Conservation (phyloP, 768 basidiomycete species). For the Amanita rubescens region DNA sequence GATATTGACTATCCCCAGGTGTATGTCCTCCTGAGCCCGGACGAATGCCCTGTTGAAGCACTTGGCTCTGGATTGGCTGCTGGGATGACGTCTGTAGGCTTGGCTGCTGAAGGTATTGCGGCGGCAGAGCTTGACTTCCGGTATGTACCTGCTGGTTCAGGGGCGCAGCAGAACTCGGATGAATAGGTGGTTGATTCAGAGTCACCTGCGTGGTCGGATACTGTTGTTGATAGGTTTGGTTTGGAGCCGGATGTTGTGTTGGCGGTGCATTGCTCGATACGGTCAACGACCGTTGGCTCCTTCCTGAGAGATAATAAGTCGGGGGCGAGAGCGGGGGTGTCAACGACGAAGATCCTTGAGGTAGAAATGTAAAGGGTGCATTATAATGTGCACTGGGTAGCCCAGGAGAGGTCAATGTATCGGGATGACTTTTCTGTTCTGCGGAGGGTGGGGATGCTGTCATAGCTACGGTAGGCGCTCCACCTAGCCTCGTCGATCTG, state of each 20-base stretch:
- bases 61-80: not conserved
- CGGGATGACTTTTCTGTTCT: not conserved
- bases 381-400: slow-evolving; percentile 4
- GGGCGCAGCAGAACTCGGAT: not conserved
- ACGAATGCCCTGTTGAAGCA: not conserved
- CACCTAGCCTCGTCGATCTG: not conserved
- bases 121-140: not conserved
- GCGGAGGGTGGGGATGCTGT: slow-evolving; percentile 3
- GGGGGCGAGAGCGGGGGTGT: slow-evolving; percentile 7
- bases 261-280: not conserved
- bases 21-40: too few relatives aligned
- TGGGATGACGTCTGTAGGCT: not conserved
- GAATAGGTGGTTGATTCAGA: not conserved
- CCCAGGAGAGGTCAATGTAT: slow-evolving; percentile 11
- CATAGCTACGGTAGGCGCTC: slow-evolving; percentile 2
- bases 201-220: not conserved
- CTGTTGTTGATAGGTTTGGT: not conserved
- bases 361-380: slow-evolving; percentile 7
- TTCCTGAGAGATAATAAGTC: slow-evolving; percentile 8
- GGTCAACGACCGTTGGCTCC: not conserved
- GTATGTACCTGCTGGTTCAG: not conserved
- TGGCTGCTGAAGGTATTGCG: not conserved
- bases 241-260: not conserved
- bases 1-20: too few relatives aligned
- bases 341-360: slow-evolving; percentile 12